A percentile compares a stretch with the other conserved stretches of the same genome.
phyloP scores from a whole-genome alignment of 169 alveolate species.

The Hammondia hammondi region DNA sequence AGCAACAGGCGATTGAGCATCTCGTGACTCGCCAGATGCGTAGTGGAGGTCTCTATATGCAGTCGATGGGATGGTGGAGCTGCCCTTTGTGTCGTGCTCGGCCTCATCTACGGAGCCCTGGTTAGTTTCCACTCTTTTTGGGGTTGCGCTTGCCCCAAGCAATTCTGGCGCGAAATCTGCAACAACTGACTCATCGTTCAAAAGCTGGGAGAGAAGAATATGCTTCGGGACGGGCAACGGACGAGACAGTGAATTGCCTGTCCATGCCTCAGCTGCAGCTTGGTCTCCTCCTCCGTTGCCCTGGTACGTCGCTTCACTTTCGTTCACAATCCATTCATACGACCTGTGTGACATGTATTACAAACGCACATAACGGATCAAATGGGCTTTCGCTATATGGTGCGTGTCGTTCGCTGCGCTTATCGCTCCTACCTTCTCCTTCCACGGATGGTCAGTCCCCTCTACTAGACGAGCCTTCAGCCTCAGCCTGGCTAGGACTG shows the following conservation, averaged over 20 bases:
- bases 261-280: not conserved
- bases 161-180: not conserved
- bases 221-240: not conserved
- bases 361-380: too few species aligned
- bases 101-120: not conserved
- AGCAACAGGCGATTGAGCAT: not conserved
- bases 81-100: not conserved
- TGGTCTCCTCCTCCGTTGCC: not conserved
- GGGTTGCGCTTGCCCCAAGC: not conserved
- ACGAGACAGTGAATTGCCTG: not conserved
- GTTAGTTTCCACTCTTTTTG: not conserved
- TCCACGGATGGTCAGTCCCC: not conserved
- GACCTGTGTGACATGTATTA: not conserved
- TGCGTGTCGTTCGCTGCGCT: too few species aligned
- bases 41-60: not conserved
- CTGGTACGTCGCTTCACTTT: not conserved
- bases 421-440: not conserved
- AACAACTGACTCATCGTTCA: not conserved
- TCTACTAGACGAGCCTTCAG: too few species aligned
- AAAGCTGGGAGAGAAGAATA: conserved; percentile 2
- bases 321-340: not conserved
- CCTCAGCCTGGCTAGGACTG: too few species aligned
- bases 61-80: not conserved
- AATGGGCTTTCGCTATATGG: too few species aligned
- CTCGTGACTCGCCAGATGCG: not conserved